Base-by-base conservation (phyloP, 225 moss, liverwort and hornwort genomes). In the Neckera pumila region DNA sequence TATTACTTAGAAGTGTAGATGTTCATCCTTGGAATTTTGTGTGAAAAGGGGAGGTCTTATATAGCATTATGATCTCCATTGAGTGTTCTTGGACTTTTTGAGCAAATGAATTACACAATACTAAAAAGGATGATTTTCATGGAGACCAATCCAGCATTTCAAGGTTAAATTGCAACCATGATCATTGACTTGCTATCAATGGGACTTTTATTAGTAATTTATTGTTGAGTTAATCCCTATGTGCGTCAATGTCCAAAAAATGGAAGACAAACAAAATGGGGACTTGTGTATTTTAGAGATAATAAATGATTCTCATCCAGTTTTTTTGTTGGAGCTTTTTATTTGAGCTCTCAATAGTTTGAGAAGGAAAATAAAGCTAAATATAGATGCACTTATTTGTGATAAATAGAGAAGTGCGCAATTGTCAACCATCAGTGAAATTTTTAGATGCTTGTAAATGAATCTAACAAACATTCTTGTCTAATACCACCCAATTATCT, bases 391-490 rank as follows among this genome's bases (percentile, higher is more conserved):
- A 6, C 0, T 30, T 0, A 30, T 74, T 74, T 47, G 19, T 15
- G 11, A 11, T 45, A 17, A 45, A 30, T 17, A 1, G 4, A 47
- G 10, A 74, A 47, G 73, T 47, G 1, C 2, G 18, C 11, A 47
- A 30, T 1, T 72, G 28, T 9, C 2, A 73, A 0, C 11, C 0
- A 3, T 2, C 28, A 43, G 17, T 28, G 10, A 9, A 28, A 72
- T 9, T 72, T 73, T 17, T 0, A 0, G 0, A 10, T 28, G 17
- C 1, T 3, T 8, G 0, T 17, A 27, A 43, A 27, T 28, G 1
- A 72, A 72, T 43, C 3, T 72, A 16, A 28, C 0, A 43, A 6
- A 49, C 1, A 43, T 43, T 72, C 3, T 72, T 43, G 6, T 43
- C 6, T 0, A 43, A 10, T 28, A 43, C 1, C 10, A 43, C 0